Conservation (phyloP, 2,329 filamentous ascomycete genomes). For the Ilyonectria destructans region DNA sequence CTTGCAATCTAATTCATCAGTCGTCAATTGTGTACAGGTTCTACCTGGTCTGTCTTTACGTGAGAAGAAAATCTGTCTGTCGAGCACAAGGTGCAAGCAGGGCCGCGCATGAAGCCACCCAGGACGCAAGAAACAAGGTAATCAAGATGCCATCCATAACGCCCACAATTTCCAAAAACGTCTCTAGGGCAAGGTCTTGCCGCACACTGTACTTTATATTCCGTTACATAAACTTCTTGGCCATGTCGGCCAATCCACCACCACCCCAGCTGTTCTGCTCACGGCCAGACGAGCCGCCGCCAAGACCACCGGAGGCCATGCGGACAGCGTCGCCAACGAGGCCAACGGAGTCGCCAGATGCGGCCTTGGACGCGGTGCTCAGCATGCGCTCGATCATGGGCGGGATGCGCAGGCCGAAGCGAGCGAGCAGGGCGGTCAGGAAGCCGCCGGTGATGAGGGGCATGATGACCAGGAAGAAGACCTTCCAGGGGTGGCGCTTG, state of each 20-base stretch:
- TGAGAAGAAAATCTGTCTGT: conserved; percentile 10
- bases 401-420: conserved; percentile 86
- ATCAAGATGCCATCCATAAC: conserved; percentile 39
- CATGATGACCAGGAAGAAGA: conserved; percentile 89
- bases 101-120: conserved; percentile 11
- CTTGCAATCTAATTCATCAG: conserved; percentile 24
- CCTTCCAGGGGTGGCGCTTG: conserved; percentile 87
- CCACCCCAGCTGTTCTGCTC: conserved; percentile 58
- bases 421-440: conserved; percentile 81
- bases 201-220: conserved; percentile 10
- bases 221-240: conserved; percentile 61
- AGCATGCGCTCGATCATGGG: conserved; percentile 73
- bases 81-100: background rate
- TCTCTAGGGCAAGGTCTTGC: conserved; percentile 21
- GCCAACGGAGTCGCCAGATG: conserved; percentile 64
- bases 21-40: conserved; percentile 15
- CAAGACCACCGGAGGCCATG: conserved; percentile 63
- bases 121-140: conserved; percentile 22
- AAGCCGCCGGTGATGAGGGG: conserved; percentile 90
- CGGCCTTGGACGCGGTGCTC: conserved; percentile 67
- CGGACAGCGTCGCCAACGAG: conserved; percentile 70
- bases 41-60: conserved; percentile 9
- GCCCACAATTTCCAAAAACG: conserved; percentile 36
- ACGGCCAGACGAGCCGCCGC: conserved; percentile 41
- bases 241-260: conserved; percentile 57